Conservation (phyloP, 208 protist genomes). For the Trichomonas gallinae region DNA sequence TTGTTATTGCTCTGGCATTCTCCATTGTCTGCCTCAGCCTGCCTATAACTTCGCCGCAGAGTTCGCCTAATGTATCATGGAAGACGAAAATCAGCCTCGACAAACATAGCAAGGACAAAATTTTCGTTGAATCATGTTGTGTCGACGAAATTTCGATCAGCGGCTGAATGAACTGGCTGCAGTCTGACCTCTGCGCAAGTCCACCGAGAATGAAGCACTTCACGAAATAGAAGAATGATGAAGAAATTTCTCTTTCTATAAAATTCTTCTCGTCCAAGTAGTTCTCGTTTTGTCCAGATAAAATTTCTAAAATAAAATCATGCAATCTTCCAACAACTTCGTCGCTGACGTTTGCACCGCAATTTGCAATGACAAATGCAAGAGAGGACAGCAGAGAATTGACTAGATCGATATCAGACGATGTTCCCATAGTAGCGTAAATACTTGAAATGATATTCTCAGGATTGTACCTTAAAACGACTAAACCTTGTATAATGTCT, state of each 20-base stretch:
- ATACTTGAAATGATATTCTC: not conserved
- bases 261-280: not conserved
- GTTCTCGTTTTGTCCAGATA: not conserved
- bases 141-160: not conserved
- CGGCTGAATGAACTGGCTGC: not conserved
- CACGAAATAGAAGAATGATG: not conserved
- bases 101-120: not conserved
- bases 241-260: not conserved
- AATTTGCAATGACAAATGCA: not conserved
- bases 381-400: not conserved
- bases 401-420: not conserved
- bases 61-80: not conserved
- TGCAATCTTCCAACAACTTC: not conserved
- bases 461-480: not conserved
- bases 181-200: not conserved
- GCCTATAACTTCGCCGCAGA: not conserved
- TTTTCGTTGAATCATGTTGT: not conserved
- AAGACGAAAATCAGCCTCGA: not conserved
- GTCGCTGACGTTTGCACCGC: not conserved
- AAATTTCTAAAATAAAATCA: not conserved
- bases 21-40: not conserved
- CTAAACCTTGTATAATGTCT: not conserved
- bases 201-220: not conserved
- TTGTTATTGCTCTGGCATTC: not conserved
- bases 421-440: not conserved